A percentile compares a stretch with the other conserved stretches of the same genome.
Conservation (phyloP, 2,329 filamentous ascomycete species). For the Exophiala alcalophila region DNA sequence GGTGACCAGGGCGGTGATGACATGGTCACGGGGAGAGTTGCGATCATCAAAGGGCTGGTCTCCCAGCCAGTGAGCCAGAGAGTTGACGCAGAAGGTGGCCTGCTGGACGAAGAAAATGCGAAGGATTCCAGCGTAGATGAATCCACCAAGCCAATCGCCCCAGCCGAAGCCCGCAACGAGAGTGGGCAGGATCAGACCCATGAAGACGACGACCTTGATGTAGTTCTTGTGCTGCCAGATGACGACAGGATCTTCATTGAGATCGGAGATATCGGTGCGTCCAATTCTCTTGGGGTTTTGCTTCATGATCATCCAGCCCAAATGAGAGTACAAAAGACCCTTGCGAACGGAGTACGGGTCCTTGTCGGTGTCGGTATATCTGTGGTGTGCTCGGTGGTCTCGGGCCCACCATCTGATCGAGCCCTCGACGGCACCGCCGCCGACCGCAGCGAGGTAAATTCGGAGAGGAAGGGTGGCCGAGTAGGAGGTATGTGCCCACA, state of each 20-base stretch:
- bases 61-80: constrained; percentile 83
- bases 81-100: constrained; percentile 92
- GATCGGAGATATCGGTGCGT: constrained; percentile 81
- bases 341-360: constrained; percentile 90
- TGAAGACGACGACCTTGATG: constrained; percentile 72
- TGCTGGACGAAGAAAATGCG: constrained; percentile 89
- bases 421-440: constrained; percentile 78
- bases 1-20: constrained; percentile 80
- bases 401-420: constrained; percentile 88
- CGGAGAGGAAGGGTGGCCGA: constrained; percentile 72
- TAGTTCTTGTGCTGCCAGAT: constrained; percentile 87
- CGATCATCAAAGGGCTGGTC: constrained; percentile 91
- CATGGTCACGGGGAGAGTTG: constrained; percentile 84
- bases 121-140: constrained; percentile 80
- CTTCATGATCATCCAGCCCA: constrained; percentile 92
- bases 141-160: constrained; percentile 78
- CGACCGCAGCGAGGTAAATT: constrained; percentile 77
- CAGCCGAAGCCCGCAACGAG: constrained; percentile 73
- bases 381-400: constrained; percentile 82
- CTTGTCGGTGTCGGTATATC: constrained; percentile 90
- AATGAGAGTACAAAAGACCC: constrained; percentile 76
- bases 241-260: constrained; percentile 82
- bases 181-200: constrained; percentile 73
- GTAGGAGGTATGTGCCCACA: constrained; percentile 85
- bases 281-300: constrained; percentile 88